Conservation (phyloP, 2,329 filamentous ascomycete species). For the Pestalotiopsis sp. region DNA sequence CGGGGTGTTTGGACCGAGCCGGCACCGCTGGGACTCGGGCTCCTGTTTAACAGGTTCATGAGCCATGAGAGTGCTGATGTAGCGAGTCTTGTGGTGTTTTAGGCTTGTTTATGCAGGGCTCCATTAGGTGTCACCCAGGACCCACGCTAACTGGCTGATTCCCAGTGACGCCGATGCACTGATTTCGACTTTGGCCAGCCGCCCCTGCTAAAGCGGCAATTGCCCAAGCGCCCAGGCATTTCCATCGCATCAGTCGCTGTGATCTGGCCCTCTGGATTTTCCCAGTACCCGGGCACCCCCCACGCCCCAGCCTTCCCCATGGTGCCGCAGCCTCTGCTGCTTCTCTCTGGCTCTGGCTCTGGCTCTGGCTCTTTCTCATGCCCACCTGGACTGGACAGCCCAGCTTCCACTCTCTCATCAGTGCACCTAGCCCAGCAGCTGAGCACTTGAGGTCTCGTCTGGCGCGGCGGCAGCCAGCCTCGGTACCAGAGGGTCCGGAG, state of each 20-base stretch:
- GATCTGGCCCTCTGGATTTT: background rate
- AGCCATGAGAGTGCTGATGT: slow-evolving; percentile 11
- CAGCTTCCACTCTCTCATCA: too few species aligned
- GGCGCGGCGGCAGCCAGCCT: too few species aligned
- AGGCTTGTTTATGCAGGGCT: slow-evolving; percentile 12
- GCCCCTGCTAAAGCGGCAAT: slow-evolving; percentile 11
- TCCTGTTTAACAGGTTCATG: slow-evolving; percentile 13
- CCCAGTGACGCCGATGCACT: slow-evolving; percentile 8
- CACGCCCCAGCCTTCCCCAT: background rate
- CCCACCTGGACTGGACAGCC: background rate
- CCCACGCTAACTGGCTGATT: slow-evolving; percentile 13
- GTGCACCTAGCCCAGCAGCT: too few species aligned
- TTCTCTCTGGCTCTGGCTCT: background rate
- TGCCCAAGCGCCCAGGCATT: background rate
- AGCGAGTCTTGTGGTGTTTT: slow-evolving; percentile 9
- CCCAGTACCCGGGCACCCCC: background rate
- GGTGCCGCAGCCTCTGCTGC: background rate
- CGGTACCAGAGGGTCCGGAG: too few species aligned
- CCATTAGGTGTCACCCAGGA: slow-evolving; percentile 7
- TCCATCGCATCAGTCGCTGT: background rate
- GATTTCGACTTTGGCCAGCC: background rate
- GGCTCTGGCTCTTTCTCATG: background rate
- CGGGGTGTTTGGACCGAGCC: background rate
- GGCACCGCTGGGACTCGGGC: background rate
- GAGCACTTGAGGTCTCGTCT: too few species aligned